Evolutionary conservation across 164 flowering plant species (phyloP).

Genomic region (Liriodendron chinense): DNA sequence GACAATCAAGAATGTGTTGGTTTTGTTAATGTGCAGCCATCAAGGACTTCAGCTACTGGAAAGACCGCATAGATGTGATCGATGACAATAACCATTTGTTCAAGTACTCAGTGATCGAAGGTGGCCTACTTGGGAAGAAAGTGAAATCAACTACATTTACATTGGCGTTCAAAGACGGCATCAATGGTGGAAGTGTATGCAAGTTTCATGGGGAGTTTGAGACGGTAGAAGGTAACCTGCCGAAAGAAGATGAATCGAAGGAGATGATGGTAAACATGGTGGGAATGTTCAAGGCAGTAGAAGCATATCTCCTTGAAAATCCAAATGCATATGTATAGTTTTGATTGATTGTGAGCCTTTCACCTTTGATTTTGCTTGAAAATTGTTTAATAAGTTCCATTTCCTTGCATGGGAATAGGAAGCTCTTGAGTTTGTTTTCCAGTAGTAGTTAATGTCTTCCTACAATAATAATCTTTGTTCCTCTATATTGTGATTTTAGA

Average conservation of each 20-base stretch:
- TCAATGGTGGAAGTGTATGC: background rate
- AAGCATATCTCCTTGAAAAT: conserved; percentile 4
- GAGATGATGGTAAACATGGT: conserved; percentile 2
- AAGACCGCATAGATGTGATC: background rate
- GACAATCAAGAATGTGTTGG: background rate
- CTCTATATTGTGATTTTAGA: no score
- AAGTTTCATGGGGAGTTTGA: conserved; percentile 3
- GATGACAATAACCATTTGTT: background rate
- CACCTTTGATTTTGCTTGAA: no score
- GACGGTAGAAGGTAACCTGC: background rate
- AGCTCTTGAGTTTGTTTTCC: no score
- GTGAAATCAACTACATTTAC: background rate
- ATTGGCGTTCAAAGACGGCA: background rate
- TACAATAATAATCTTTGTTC: no score
- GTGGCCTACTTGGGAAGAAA: conserved; percentile 8
- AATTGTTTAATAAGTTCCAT: no score
- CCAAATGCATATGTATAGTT: conserved; percentile 1
- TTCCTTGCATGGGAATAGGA: no score
- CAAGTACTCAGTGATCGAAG: conserved; percentile 7
- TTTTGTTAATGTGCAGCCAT: background rate
- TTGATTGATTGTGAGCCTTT: background rate
- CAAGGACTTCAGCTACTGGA: conserved; percentile 1
- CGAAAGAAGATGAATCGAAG: background rate
- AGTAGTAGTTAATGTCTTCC: no score
- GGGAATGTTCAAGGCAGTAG: background rate